Conservation (phyloP, 2,329 filamentous ascomycete species). For the Alternaria sp. region DNA sequence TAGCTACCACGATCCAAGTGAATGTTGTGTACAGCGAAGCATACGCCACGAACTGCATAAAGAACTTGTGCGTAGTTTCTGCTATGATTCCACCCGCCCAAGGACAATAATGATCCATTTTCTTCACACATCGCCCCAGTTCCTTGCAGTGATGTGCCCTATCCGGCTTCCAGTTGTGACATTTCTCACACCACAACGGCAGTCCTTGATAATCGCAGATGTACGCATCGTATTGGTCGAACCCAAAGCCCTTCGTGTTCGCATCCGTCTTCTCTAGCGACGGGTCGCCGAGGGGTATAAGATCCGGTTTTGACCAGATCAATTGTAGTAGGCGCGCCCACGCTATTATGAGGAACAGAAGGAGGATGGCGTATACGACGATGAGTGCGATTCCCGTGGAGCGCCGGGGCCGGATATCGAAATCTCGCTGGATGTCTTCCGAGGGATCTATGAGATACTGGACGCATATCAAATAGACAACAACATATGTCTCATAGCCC, state of each 20-base stretch:
- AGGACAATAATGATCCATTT: slow-evolving; percentile 96
- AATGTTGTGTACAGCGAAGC: slow-evolving; percentile 72
- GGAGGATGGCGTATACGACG: slow-evolving; percentile 74
- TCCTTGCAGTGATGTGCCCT: slow-evolving; percentile 87
- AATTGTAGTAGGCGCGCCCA: slow-evolving; percentile 77
- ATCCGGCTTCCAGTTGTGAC: slow-evolving; percentile 87
- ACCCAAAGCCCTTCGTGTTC: slow-evolving; percentile 66
- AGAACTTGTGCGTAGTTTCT: slow-evolving; percentile 89
- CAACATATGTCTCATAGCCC: slow-evolving; percentile 74
- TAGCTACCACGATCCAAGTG: slow-evolving; percentile 68
- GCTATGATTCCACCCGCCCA: slow-evolving; percentile 94
- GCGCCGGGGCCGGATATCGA: slow-evolving; percentile 51
- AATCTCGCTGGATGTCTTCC: slow-evolving; percentile 25
- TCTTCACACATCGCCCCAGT: slow-evolving; percentile 79
- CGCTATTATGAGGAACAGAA: slow-evolving; percentile 70
- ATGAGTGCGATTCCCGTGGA: slow-evolving; percentile 74
- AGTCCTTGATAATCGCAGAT: slow-evolving; percentile 79
- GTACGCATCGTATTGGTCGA: slow-evolving; percentile 85
- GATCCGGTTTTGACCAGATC: slow-evolving; percentile 75
- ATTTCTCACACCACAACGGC: slow-evolving; percentile 87
- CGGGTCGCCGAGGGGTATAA: slow-evolving; percentile 68
- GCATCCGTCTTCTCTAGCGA: slow-evolving; percentile 40
- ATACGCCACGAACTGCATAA: slow-evolving; percentile 85
- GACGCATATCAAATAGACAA: slow-evolving; percentile 69
- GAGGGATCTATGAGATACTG: slow-evolving; percentile 71